Base-by-base conservation (phyloP, 768 basidiomycete genomes). In the Gloeopeniophorella convolvens region DNA sequence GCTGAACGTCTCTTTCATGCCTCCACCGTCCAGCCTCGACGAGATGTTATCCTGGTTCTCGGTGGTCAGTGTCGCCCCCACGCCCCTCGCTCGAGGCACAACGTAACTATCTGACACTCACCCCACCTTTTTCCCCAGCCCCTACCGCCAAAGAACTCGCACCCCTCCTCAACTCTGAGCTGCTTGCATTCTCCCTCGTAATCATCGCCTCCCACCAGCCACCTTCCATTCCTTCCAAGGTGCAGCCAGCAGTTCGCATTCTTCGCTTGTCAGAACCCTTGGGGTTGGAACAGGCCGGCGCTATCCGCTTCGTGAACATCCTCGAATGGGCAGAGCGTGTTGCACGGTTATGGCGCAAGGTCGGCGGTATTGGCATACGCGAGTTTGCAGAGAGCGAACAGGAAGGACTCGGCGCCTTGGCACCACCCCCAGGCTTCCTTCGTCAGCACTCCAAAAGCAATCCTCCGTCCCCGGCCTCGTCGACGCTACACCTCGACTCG, bases 301-400 rank as follows among this genome's bases (percentile, higher is more conserved):
- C 70, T 3, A 51, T 67, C 7, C 68, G 68, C 20, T 60, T 72
- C 39, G 68, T 67, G 8, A 62, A 63, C 34, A 58, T 66, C 1
- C 58, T 72, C 10, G 68, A 68, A n/a, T 70, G 70, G 67, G 71
- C 70, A 1, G 69, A 71, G 50, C 68, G 66, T 4, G 60, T 71
- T 6, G 64, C 64, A 4, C 62, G 66, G n/a, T 21, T 62, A 10
- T 72, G 71, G 71, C 61, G 70, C 3, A 62, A 61, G 33, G 43
- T 60, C 21, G 63, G 65, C 32, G 61, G 62, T n/a, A 55, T 51
- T 20, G 66, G 66, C 15, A 48, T 63, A 5, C 55, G 59, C 30
- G 62, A 61, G 16, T 37, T 63, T 9, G 56, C 65, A 9, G 51
- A 58, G 28, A 55, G 55, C 39, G 60, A 62, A 27, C 56, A 60